Evolutionary conservation across 2,329 filamentous ascomycete species (phyloP), one percentile per base, ranked within the genome.

Genomic region (Cladosporium phlei): DNA sequence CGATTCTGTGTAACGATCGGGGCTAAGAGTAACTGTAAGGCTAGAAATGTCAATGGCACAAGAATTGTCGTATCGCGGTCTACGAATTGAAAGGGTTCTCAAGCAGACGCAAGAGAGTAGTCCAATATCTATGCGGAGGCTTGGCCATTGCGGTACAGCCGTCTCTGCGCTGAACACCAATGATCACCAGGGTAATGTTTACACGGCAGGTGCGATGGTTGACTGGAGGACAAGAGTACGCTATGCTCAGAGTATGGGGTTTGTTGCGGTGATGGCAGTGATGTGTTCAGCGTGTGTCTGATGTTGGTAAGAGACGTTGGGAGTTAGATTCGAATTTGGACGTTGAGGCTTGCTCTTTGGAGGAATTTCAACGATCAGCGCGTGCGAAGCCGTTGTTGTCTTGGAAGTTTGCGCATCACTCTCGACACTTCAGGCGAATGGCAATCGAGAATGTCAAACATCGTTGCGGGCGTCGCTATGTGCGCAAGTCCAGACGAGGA

Each of bases 391-490:
- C 28, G 39, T 43, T 39, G 8, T 4, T 25, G 14, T n/a, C 17
- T 30, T 7, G 28, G 22, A 38, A 24, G 21, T 16, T 16, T 4
- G 4, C 8, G n/a, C n/a, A n/a, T 11, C 16, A 10, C 9, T 8
- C 7, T n/a, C 22, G n/a, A n/a, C n/a, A n/a, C n/a, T n/a, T n/a
- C n/a, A n/a, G 22, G 24, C 42, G 32, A 45, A 45, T 45, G 7
- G 14, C 10, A 11, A 14, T 5, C 17, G 2, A 14, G n/a, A 6
- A 10, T n/a, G 7, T 29, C 17, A 28, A 28, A 37, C 42, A 28
- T n/a, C 30, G 32, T 45, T 24, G 42, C 42, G 29, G 16, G n/a
- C 42, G 42, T 45, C 37, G 42, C 42, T 45, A 37, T 45, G 42
- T 24, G n/a, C 19, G 20, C 10, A 12, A n/a, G 17, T 34, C 30